Conservation (phyloP, 805 yeast species). For the Cyberlindnera mississippiensis region DNA sequence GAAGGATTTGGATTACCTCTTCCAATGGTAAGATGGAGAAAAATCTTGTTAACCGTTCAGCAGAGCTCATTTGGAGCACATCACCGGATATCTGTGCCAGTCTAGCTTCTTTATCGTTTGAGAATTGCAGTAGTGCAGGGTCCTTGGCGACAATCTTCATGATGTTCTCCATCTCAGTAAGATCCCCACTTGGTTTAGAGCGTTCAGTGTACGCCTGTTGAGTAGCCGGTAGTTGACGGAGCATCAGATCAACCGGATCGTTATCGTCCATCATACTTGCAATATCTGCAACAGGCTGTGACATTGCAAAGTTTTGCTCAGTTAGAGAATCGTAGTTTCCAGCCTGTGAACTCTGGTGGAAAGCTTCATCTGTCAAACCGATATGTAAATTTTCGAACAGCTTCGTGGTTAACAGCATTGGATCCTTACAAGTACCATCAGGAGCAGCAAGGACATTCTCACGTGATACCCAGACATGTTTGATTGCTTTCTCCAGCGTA, state of each 20-base stretch:
- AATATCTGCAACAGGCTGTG: conserved; percentile 46
- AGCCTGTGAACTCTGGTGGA: conserved; percentile 21
- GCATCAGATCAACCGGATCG: conserved; percentile 20
- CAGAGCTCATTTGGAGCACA: conserved; percentile 4
- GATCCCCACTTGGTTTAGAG: conserved; percentile 27
- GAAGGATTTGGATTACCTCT: conserved; percentile 37
- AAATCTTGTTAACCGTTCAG: conserved; percentile 47
- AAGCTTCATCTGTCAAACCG: conserved; percentile 48
- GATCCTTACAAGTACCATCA: conserved; percentile 51
- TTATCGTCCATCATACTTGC: conserved; percentile 40
- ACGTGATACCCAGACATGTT: conserved; percentile 54
- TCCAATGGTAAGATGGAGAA: conserved; percentile 44
- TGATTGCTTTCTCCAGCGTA: conserved; percentile 36
- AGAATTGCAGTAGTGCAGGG: conserved; percentile 48
- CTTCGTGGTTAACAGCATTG: conserved; percentile 45
- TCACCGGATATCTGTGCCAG: conserved; percentile 28
- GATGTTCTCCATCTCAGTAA: conserved; percentile 29
- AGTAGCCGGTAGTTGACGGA: conserved; percentile 32
- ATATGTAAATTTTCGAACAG: conserved; percentile 50
- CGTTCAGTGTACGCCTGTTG: conserved; percentile 40
- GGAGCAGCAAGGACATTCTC: conserved; percentile 40
- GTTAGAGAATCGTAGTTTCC: conserved; percentile 22
- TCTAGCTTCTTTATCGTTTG: conserved; percentile 20
- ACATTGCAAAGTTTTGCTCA: conserved; percentile 28
- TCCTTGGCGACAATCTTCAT: conserved; percentile 42